A percentile compares a stretch with the other conserved stretches of the same genome.
Evolutionary conservation across 306 rosid species (phyloP).

Genomic region (Acmispon strigosus): DNA sequence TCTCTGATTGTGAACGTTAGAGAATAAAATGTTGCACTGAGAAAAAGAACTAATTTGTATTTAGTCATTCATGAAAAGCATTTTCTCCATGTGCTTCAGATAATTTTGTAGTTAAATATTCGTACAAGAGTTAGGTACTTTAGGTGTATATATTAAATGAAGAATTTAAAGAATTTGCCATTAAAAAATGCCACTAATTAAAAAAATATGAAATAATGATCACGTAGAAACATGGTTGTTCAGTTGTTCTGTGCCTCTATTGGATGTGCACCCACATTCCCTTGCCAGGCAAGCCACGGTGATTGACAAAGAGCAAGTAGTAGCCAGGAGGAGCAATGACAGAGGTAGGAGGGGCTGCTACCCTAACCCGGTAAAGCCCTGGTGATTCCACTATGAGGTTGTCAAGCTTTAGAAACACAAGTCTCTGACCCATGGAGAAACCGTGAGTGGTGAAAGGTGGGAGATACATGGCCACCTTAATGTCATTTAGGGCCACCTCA

Average conservation of each 20-base stretch:
- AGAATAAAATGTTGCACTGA: background rate
- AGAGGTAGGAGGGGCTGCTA: conserved; percentile 45
- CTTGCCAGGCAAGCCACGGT: conserved; percentile 70
- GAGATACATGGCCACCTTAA: conserved; percentile 52
- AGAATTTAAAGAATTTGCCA: no score
- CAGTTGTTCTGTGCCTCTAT: background rate
- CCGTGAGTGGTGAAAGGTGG: conserved; percentile 97
- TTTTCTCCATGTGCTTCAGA: no score
- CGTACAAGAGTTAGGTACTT: no score
- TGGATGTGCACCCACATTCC: conserved; percentile 64
- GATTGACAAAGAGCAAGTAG: conserved; percentile 56
- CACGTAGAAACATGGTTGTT: background rate
- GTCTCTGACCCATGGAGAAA: conserved; percentile 74
- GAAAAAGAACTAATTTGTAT: background rate
- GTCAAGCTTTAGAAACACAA: conserved; percentile 30
- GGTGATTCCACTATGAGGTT: background rate
- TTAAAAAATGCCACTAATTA: no score
- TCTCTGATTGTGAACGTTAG: background rate
- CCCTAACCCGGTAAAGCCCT: conserved; percentile 11
- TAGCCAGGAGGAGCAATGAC: conserved; percentile 75
- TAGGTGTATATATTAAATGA: no score
- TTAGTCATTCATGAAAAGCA: no score
- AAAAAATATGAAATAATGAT: no score
- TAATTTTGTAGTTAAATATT: no score
- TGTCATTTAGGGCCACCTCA: background rate